Base-by-base conservation (phyloP, 2,329 filamentous ascomycete genomes). In the Aspergillaceae sp. region DNA sequence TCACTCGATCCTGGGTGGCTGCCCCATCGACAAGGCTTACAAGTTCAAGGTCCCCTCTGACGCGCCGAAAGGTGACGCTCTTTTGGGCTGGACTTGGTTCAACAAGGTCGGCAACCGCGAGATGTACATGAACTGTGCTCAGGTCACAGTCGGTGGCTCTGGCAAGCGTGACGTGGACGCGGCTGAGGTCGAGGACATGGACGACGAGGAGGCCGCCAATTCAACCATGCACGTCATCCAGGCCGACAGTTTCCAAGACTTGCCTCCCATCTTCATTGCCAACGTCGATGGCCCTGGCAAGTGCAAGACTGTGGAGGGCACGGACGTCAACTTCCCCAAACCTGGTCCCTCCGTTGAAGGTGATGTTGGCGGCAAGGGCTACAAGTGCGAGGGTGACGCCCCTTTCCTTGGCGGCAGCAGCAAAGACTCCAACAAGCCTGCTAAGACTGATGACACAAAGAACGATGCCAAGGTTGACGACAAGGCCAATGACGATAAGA, bases 121-220 rank as follows among this genome's bases (percentile, higher is more conserved):
- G 64, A 86, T 86, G 78, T 92, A 92, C 76, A 88, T 88, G 83
- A 87, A 88, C 69, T 92, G 87, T 60, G 86, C 86, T 5, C 74
- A 78, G 43, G 77, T 90, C 56, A 79, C 77, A 51, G 81, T 89
- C 33, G 60, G 67, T 2, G 62, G 62, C 7, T 51, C 48, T 29
- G 49, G 51, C 29, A 32, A 29, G 4, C 28, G 10, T 11, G 11
- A 11, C 27, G 19, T 41, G 29, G 27, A 30, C 10, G 10, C 8
- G 8, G 47, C 43, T 10, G 27, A 19, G 19, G 19, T 40, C 29
- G 52, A 51, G 33, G 46, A 53, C 30, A 29, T 33, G 2, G 27
- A 29, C 7, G n/a, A 29, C 28, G 9, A 8, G 3, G 40, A 41
- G 4, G 40, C 28, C 10, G 40, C 11, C 27, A 44, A 42, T 4